Base-by-base conservation (phyloP, 2,329 filamentous ascomycete genomes). In the Cercospora sp. region DNA sequence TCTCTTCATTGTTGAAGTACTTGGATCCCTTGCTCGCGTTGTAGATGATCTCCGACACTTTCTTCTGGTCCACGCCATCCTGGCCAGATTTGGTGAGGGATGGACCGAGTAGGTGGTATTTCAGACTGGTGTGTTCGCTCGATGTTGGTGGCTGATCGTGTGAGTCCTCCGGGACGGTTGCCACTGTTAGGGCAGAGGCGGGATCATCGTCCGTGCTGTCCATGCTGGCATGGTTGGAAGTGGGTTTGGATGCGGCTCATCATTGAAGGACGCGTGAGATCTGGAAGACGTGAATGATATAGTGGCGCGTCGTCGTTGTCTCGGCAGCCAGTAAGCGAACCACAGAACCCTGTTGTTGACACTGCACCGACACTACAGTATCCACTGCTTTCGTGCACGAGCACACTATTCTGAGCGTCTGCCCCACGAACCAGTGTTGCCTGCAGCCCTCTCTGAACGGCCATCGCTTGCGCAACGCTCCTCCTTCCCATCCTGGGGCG, bases 41-140 rank as follows among this genome's bases (percentile, higher is more conserved):
- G 81, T 97, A 98, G 68, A 99, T 99, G 73, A 98, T 90, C 74
- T 98, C 94, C 2, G 94, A 96, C 60, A 99, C 93, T 83, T 95
- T 96, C 71, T 87, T 86, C 81, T 98, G 95, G 75, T 99, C 93
- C n/a, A 98, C 94, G 16, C 87, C 85, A 76, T 96, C 93, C 78
- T 98, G 94, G 1, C 95, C 95, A 31, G 94, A 92, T 79, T 99
- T 99, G 23, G 93, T 94, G 63, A 98, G 83, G 5, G 94, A 97
- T 0, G 94, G 94, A 0, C 95, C 95, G 0, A 98, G 85, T 0
- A 98, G 86, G 65, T 91, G 90, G 79, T 98, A 96, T 76, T 97
- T 97, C 65, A 98, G 85, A 3, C 91, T 93, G 65, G 86, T 83
- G 74, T 89, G 85, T 70, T 84, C 77, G 63, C 72, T 77, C 9